Conservation (phyloP, 2,329 filamentous ascomycete genomes). For the Fusarium haematococcum region DNA sequence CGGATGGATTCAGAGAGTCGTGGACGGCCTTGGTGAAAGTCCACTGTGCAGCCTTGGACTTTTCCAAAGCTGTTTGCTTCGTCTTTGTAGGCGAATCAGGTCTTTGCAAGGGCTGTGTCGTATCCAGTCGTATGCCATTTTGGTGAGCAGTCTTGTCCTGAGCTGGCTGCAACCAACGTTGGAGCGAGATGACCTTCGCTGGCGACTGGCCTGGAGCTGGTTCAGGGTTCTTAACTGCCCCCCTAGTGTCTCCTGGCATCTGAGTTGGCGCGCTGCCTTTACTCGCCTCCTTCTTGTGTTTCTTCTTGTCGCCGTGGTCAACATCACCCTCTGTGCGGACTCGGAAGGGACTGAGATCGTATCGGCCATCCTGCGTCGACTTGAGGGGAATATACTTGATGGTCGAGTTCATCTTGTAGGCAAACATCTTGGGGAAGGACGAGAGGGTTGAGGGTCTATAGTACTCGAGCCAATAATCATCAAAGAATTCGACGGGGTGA, state of each 20-base stretch:
- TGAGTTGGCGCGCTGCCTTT: conserved; percentile 71
- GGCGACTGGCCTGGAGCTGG: conserved; percentile 53
- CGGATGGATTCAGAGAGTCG: conserved; percentile 86
- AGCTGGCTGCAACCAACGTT: conserved; percentile 70
- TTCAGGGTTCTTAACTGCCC: conserved; percentile 55
- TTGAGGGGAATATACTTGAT: conserved; percentile 85
- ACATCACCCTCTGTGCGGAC: conserved; percentile 75
- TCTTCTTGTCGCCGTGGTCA: conserved; percentile 71
- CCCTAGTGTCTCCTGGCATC: conserved; percentile 27
- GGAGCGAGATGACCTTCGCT: conserved; percentile 65
- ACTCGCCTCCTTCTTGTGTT: conserved; percentile 74
- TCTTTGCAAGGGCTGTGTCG: conserved; percentile 28
- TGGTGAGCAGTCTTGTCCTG: conserved; percentile 49
- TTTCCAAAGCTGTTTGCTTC: conserved; percentile 75
- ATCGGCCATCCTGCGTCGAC: conserved; percentile 77
- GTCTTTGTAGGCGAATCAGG: conserved; percentile 51
- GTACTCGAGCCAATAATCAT: conserved; percentile 98
- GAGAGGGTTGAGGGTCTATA: conserved; percentile 91
- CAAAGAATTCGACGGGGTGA: conserved; percentile 72
- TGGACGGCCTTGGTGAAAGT: conserved; percentile 88
- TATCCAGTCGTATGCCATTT: conserved; percentile 23
- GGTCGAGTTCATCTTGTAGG: conserved; percentile 91
- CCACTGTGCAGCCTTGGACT: conserved; percentile 86
- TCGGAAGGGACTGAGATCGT: conserved; percentile 89
- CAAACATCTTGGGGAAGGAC: conserved; percentile 91